Base-by-base conservation (phyloP, 78 protist species). In the Dictyostelium citrinum region DNA sequence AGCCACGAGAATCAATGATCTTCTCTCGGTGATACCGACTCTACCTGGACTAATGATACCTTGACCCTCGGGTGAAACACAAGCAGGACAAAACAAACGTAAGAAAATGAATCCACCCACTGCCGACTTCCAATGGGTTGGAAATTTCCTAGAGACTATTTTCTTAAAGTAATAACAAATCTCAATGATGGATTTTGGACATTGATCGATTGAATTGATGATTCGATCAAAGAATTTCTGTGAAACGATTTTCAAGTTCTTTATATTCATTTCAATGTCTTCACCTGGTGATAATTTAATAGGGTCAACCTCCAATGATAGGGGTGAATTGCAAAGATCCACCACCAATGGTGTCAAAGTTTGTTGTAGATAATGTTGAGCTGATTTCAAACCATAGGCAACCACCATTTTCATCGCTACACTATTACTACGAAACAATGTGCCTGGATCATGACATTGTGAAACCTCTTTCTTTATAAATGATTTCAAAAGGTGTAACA, bases 331-430 rank as follows among this genome's bases (percentile, higher is more conserved):
- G 24, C 93, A 88, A 11, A 88, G 80, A 5, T 88, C 93, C 0
- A 88, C 93, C 7, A 88, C 82, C 35, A 88, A 39, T 49, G 93
- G 93, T 60, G 93, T 88, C 5, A 88, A 11, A 1, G 81, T 78
- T 17, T 88, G 93, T 22, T 78, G 83, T 1, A 88, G 67, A 46
- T 88, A 88, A 58, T 88, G 93, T 78, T 88, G 93, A 5, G 86
- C 93, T 1, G 93, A 77, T 49, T 88, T 88, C 8, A 77, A 61
- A 1, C 93, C 93, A 39, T 88, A 88, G 0, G 93, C 93, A 14
- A 88, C 93, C 11, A 88, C 93, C 93, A 88, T 88, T 33, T 88
- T 88, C 93, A 88, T 88, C 8, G 93, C 93, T 31, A 88, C 93
- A 41, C 72, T 43, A 35, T 88, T 88, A 16, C 68, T 39, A 20